Evolutionary conservation across 129 eudicot species (phyloP), one percentile per base, ranked within the genome.

Genomic region (Deinandra increscens): DNA sequence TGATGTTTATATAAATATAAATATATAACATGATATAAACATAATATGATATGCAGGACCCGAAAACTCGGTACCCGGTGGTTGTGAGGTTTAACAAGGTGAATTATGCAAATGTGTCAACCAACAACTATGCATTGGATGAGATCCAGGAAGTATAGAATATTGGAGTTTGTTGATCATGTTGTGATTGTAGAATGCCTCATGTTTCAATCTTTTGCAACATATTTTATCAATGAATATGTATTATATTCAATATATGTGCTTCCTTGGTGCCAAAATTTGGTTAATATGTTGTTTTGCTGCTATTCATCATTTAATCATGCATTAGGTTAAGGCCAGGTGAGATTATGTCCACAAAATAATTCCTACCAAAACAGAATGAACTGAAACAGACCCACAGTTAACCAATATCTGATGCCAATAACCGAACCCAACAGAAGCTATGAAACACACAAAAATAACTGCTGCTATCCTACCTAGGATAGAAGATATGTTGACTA

Each of bases 121-220:
- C 98, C 74, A 92, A 92, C 96, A 92, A 92, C 90, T 92, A 88
- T 63, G 98, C 98, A 66, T 81, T 92, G 95, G 98, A 92, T 73
- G 98, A 92, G 86, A 80, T 92, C 12, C 80, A 86, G 82, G 89
- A 84, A 80, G 82, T 81, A 59, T 45, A 34, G 56, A 42, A 56
- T 76, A 63, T 5, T 33, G 6, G 74, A 83, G 85, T 68, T 54
- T 31, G 51, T 31, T 41, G 50, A 60, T 73, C 49, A 44, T 78
- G 64, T 10, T 81, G 65, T 68, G 61, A 66, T 26, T 75, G 53
- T 81, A 71, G 78, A 70, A 66, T 76, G 70, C 68, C 51, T 76
- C n/a, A n/a, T n/a, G n/a, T n/a, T 78, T 43, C 34, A 53, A 45
- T 46, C 42, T 56, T 66, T 53, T 68, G 77, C 83, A 71, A 75